Evolutionary conservation across 2,329 filamentous ascomycete genomes (phyloP).

Genomic region (Aschersonia sp.): DNA sequence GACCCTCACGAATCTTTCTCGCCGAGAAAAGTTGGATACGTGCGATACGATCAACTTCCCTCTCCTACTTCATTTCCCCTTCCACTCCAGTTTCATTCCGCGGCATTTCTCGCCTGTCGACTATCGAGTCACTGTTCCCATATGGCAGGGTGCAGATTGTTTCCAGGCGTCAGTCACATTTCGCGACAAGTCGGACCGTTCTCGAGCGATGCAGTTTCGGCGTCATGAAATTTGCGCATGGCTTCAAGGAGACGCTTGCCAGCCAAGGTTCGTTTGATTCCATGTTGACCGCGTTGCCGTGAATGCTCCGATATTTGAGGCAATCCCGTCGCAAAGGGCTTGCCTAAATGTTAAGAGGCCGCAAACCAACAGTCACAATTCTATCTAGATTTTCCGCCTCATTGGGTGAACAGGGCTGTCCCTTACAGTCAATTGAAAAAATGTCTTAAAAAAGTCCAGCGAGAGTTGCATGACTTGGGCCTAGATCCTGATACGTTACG

Average conservation of each 20-base stretch:
- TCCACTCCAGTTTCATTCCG: too few species aligned
- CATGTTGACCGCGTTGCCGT: background rate
- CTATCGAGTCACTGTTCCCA: too few species aligned
- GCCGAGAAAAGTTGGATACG: too few species aligned
- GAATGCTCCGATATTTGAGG: background rate
- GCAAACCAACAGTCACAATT: too few species aligned
- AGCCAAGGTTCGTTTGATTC: constrained; percentile 32
- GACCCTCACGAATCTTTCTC: too few species aligned
- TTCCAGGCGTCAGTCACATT: too few species aligned
- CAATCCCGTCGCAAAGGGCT: too few species aligned
- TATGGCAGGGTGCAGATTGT: too few species aligned
- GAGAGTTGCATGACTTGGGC: constrained; percentile 56
- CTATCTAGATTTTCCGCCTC: constrained; percentile 49
- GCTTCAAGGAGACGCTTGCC: constrained; percentile 56
- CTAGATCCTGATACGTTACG: constrained; percentile 58
- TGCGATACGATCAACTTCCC: too few species aligned
- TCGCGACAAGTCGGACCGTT: background rate
- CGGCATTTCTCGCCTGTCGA: too few species aligned
- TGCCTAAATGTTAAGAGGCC: too few species aligned
- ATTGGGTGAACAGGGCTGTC: constrained; percentile 61
- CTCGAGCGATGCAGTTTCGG: background rate
- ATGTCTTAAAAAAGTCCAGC: constrained; percentile 66
- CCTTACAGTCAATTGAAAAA: constrained; percentile 80
- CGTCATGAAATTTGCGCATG: constrained; percentile 74
- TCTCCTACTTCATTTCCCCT: too few species aligned